phyloP scores from a whole-genome alignment of 257 asterid species.

The Gentiana dahurica region DNA sequence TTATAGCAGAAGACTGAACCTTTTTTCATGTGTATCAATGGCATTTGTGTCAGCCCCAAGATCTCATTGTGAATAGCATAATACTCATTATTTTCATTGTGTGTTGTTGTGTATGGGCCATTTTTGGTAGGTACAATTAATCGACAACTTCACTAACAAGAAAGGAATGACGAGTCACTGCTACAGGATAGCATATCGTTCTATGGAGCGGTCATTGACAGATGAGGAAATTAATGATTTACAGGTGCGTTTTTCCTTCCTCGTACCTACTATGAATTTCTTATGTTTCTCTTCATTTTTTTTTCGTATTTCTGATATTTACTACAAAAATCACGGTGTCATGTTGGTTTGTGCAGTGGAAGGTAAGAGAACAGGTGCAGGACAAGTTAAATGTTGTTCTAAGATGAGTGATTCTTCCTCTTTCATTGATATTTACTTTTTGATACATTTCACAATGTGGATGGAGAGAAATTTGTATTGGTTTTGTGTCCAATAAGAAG shows the following conservation, averaged over 20 bases:
- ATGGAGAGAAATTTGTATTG: not conserved
- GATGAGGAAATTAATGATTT: slow-evolving; percentile 90
- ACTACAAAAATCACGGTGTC: not conserved
- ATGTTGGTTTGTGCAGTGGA: slow-evolving; percentile 48
- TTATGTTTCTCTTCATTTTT: not conserved
- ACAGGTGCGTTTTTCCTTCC: slow-evolving; percentile 42
- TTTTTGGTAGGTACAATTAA: slow-evolving; percentile 50
- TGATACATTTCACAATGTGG: too few relatives aligned
- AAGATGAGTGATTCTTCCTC: slow-evolving; percentile 36
- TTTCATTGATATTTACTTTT: too few relatives aligned
- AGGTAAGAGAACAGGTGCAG: slow-evolving; percentile 83
- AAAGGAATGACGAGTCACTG: slow-evolving; percentile 95
- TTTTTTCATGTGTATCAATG: too few relatives aligned
- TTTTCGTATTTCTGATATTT: not conserved
- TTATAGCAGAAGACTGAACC: too few relatives aligned
- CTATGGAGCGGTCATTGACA: slow-evolving; percentile 91
- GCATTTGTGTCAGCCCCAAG: too few relatives aligned
- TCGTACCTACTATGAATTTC: not conserved
- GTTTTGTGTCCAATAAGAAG: too few relatives aligned
- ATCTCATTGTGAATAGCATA: too few relatives aligned
- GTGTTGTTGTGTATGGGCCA: not conserved
- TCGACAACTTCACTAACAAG: slow-evolving; percentile 81
- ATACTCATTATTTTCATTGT: not conserved
- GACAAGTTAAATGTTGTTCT: slow-evolving; percentile 72
- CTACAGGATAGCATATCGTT: slow-evolving; percentile 77